A percentile compares a stretch with the other conserved stretches of the same genome.
Evolutionary conservation across 345 rosid species (phyloP).

Genomic region (Turritis glabra): DNA sequence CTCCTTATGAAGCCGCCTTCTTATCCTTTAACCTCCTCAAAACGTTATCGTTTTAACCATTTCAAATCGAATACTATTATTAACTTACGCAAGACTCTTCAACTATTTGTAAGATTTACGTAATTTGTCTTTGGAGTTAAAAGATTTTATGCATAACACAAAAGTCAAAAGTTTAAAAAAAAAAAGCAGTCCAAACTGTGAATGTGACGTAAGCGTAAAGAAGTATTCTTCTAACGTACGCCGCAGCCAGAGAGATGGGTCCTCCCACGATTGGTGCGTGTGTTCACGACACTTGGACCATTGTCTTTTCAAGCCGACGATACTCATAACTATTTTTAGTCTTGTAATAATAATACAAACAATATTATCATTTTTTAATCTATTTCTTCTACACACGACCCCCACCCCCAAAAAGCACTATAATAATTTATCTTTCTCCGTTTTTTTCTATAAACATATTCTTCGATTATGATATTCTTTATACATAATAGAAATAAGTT

Average conservation of each 20-base stretch:
- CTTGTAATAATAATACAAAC: neutral
- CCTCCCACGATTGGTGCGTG: slow-evolving; percentile 17
- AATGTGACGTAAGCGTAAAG: slow-evolving; percentile 29
- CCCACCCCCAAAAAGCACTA: neutral
- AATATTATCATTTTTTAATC: neutral
- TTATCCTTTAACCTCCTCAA: neutral
- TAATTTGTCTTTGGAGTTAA: neutral
- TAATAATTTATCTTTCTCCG: neutral
- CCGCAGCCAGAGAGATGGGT: slow-evolving; percentile 32
- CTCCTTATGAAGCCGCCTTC: slow-evolving; percentile 35
- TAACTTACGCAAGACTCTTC: neutral
- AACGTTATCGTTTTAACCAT: neutral
- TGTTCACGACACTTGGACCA: slow-evolving; percentile 34
- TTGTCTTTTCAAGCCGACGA: slow-evolving; percentile 14
- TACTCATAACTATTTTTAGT: neutral
- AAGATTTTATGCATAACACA: neutral
- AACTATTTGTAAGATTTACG: neutral
- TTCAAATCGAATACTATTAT: neutral
- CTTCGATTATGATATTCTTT: neutral
- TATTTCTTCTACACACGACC: neutral
- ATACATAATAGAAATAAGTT: neutral
- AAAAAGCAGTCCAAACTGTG: slow-evolving; percentile 13
- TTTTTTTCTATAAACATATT: neutral
- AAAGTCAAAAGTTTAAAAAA: slow-evolving; percentile 20
- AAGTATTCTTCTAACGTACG: slow-evolving; percentile 28